Conservation (phyloP, 805 yeast species). For the Suhomyces sp. region DNA sequence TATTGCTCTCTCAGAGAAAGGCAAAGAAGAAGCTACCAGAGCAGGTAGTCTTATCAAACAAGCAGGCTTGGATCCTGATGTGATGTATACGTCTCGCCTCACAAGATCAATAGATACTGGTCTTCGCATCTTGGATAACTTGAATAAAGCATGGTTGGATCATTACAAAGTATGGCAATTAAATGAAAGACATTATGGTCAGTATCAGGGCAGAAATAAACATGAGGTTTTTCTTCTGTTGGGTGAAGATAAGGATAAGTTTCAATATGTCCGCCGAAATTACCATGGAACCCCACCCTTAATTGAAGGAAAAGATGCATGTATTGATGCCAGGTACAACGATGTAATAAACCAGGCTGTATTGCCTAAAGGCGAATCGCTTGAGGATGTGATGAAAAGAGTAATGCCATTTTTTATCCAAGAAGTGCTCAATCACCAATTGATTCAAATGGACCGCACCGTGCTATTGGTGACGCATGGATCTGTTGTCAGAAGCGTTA, state of each 20-base stretch:
- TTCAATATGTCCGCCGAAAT: constrained; percentile 38
- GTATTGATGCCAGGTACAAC: constrained; percentile 38
- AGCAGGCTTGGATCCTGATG: constrained; percentile 28
- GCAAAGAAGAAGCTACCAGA: constrained; percentile 36
- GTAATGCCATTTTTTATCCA: constrained; percentile 36
- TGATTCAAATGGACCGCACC: constrained; percentile 24
- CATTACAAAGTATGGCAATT: constrained; percentile 41
- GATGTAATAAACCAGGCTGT: constrained; percentile 19
- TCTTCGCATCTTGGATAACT: constrained; percentile 31
- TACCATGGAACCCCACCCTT: constrained; percentile 39
- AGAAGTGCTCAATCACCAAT: constrained; percentile 26
- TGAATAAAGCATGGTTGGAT: constrained; percentile 37
- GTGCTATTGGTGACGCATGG: constrained; percentile 45
- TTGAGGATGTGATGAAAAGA: constrained; percentile 39
- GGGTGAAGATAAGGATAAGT: constrained; percentile 32
- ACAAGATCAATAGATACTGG: constrained; percentile 44
- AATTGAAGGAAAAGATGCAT: constrained; percentile 24
- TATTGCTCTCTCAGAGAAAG: constrained; percentile 37
- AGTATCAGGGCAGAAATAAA: constrained; percentile 41
- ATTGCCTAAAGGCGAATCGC: constrained; percentile 40
- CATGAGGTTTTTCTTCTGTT: constrained; percentile 33
- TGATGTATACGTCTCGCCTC: constrained; percentile 40
- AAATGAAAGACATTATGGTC: constrained; percentile 46
- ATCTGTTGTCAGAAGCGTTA: constrained; percentile 40
- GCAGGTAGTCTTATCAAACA: constrained; percentile 37